Percentiles rank a stretch among this genome's conserved stretches.
Evolutionary conservation across 352 stramenopile genomes (phyloP).

Genomic region (Hyaloperonospora arabidopsidis): DNA sequence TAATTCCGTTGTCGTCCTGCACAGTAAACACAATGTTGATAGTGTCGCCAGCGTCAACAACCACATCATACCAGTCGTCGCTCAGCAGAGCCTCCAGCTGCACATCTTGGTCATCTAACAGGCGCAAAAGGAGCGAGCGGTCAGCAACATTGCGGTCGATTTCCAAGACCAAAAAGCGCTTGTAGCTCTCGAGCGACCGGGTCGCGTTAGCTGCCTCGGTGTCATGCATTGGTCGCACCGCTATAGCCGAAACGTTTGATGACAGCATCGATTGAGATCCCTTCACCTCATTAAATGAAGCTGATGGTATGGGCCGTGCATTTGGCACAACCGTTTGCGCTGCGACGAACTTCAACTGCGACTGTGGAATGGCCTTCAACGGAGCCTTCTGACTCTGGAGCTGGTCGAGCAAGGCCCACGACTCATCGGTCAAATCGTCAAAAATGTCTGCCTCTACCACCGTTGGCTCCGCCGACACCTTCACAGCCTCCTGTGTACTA

Average conservation of each 20-base stretch:
- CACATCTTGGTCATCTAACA: conserved; percentile 61
- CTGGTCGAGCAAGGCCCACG: conserved; percentile 67
- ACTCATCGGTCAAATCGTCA: conserved; percentile 67
- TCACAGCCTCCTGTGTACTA: not conserved
- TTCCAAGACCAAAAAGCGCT: conserved; percentile 60
- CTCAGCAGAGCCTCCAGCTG: conserved; percentile 49
- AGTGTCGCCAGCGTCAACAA: conserved; percentile 60
- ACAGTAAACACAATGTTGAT: conserved; percentile 76
- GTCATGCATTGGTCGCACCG: conserved; percentile 18
- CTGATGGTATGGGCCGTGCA: conserved; percentile 24
- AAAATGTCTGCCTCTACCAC: conserved; percentile 39
- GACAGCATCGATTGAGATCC: conserved; percentile 6
- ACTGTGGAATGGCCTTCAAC: conserved; percentile 13
- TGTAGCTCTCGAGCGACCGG: conserved; percentile 30
- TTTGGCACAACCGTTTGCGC: conserved; percentile 25
- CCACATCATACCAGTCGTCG: conserved; percentile 76
- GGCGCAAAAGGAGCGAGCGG: conserved; percentile 42
- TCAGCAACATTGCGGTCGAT: conserved; percentile 44
- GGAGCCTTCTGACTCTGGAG: conserved; percentile 44
- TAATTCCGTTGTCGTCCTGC: conserved; percentile 34
- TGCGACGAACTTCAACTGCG: conserved; percentile 25
- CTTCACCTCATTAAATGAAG: conserved; percentile 8
- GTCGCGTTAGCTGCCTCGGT: not conserved
- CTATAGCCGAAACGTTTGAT: conserved; percentile 9
- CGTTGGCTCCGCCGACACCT: conserved; percentile 5